A percentile compares a stretch with the other conserved stretches of the same genome.
These are phyloP conservation scores for Ophiostoma himal-ulmi DNA, from an alignment of 2,329 filamentous ascomycete genomes.

Conservation along the genomic window DNA sequence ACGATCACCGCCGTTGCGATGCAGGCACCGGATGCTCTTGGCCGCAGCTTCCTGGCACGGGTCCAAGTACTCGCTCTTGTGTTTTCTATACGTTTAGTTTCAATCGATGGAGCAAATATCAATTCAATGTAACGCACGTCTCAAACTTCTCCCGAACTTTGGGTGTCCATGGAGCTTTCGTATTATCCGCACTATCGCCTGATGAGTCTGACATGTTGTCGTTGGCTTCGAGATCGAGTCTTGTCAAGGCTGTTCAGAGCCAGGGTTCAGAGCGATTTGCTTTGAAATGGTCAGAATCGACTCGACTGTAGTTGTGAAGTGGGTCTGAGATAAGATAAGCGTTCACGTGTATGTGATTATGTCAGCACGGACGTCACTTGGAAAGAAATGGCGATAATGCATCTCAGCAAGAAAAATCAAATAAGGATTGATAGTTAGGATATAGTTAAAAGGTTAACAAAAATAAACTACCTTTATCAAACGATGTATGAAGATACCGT, in stretches of 20 bases:
- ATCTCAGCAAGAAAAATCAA: not conserved
- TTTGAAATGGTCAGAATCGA: not conserved
- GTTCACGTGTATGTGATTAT: not conserved
- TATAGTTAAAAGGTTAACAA: too few species aligned
- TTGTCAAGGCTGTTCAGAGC: not conserved
- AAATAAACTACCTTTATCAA: not conserved
- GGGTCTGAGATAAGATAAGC: constrained; percentile 2
- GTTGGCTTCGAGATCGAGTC: not conserved
- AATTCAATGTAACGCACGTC: constrained; percentile 41
- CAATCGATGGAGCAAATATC: not conserved
- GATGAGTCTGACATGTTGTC: not conserved
- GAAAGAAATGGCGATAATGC: not conserved
- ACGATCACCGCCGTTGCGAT: constrained; percentile 79
- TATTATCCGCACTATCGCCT: not conserved
- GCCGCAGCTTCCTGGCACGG: constrained; percentile 90
- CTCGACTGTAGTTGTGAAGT: not conserved
- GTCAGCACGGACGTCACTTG: not conserved
- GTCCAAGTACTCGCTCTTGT: constrained; percentile 83
- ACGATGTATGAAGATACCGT: not conserved
- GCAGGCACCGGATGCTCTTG: constrained; percentile 78
- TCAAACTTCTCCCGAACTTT: constrained; percentile 60
- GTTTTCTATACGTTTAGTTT: constrained; percentile 56
- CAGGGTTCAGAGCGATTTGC: not conserved
- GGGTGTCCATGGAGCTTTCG: constrained; percentile 42
- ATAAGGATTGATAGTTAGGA: not conserved